Conservation (phyloP, 345 rosid genomes). For the Pugionium dolabratum region DNA sequence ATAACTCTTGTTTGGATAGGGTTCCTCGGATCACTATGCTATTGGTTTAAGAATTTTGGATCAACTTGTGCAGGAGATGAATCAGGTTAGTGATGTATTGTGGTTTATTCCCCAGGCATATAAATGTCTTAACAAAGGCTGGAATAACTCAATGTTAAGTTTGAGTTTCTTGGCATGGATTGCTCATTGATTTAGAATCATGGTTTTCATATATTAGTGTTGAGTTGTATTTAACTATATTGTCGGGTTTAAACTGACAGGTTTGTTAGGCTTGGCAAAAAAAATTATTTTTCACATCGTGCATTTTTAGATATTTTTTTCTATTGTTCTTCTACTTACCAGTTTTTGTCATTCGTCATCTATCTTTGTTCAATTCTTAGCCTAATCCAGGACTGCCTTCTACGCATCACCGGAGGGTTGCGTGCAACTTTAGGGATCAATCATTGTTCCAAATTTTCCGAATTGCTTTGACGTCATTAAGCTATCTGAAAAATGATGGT, state of each 20-base stretch:
- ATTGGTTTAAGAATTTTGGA: constrained; percentile 95
- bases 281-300: background rate
- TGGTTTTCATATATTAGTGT: background rate
- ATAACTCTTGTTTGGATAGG: constrained; percentile 48
- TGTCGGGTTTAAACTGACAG: background rate
- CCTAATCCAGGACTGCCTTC: constrained; percentile 77
- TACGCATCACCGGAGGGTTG: constrained; percentile 87
- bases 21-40: constrained; percentile 77
- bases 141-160: constrained; percentile 5
- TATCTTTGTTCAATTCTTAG: constrained; percentile 49
- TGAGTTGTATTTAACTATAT: constrained; percentile 11
- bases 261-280: constrained; percentile 1
- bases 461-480: constrained; percentile 83
- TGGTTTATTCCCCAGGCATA: constrained; percentile 7
- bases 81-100: constrained; percentile 63
- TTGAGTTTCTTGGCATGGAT: constrained; percentile 14
- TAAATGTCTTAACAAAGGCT: constrained; percentile 1
- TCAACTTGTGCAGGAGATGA: constrained; percentile 98
- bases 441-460: constrained; percentile 91
- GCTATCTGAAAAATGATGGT: constrained; percentile 94
- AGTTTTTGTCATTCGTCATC: constrained; percentile 7
- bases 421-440: constrained; percentile 92
- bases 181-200: constrained; percentile 24
- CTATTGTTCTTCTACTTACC: background rate
- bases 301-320: background rate